These are phyloP conservation scores for Thermoascus crustaceus DNA, from an alignment of 2,329 filamentous ascomycete species.

Conservation along the genomic window DNA sequence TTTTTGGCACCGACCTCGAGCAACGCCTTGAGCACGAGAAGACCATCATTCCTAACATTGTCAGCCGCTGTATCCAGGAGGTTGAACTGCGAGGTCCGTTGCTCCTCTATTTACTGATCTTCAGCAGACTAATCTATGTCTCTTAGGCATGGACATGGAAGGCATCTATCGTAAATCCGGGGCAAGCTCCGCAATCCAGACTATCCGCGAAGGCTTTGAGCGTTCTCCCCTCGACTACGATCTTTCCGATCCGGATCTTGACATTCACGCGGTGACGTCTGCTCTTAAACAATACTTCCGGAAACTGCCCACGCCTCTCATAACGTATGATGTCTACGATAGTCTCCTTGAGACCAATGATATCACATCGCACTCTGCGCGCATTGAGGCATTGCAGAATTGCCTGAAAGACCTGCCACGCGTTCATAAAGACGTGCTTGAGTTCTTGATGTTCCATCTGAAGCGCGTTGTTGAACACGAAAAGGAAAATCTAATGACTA, in stretches of 20 bases:
- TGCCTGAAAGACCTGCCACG: constrained; percentile 72
- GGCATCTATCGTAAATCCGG: constrained; percentile 98
- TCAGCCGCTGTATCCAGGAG: constrained; percentile 91
- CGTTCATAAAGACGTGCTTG: constrained; percentile 78
- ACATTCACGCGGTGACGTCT: constrained; percentile 94
- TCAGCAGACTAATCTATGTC: constrained; percentile 1
- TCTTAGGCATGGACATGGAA: constrained; percentile 74
- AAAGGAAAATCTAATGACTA: constrained; percentile 88
- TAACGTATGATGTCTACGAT: constrained; percentile 91
- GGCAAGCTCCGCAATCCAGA: constrained; percentile 81
- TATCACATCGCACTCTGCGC: constrained; percentile 57
- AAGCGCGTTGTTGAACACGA: constrained; percentile 76
- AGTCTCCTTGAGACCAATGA: constrained; percentile 63
- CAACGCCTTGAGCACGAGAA: constrained; percentile 83
- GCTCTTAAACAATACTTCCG: constrained; percentile 97
- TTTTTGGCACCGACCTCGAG: constrained; percentile 85
- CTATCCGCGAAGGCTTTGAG: constrained; percentile 86
- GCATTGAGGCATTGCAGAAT: constrained; percentile 61
- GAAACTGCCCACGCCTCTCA: constrained; percentile 76
- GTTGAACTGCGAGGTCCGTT: constrained; percentile 73
- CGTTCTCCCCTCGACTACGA: constrained; percentile 68
- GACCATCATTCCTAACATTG: constrained; percentile 78
- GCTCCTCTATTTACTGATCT: neutral
- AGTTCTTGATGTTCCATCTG: constrained; percentile 91
- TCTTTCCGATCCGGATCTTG: constrained; percentile 85